Base-by-base conservation (phyloP, 2,329 filamentous ascomycete species). In the Bisporella sp. region DNA sequence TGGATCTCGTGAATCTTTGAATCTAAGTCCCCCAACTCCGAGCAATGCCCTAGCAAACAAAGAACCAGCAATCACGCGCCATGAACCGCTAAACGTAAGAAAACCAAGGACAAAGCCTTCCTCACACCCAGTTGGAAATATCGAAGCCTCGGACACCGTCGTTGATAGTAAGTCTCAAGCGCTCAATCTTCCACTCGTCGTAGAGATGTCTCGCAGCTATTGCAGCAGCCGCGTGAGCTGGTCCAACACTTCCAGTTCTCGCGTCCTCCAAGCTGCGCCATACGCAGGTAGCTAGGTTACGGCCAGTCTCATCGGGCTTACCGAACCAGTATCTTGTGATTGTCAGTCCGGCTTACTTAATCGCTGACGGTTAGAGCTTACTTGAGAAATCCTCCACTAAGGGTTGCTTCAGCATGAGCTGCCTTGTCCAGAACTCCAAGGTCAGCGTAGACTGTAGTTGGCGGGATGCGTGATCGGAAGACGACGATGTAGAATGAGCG, bases 381-480 rank as follows among this genome's bases (percentile, higher is more conserved):
- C 79, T 95, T 95, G 63, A 96, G 70, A 63, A 96, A 78, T 0
- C 89, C 89, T 5, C 90, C 90, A 61, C 82, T 87, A 39, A 77
- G 77, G 13, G 84, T 84, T 9, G 91, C 91, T 66, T 96, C 90
- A 29, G 79, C 75, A 66, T 96, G 90, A 5, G 87, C 87, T 52
- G 81, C 81, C 63, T 84, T 83, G 68, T 96, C 91, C 32, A 96
- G 75, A 30, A 76, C 74, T 40, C 83, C 83, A 39, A 96, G 76
- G 52, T 85, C 75, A 8, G 78, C 78, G 52, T 81, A 81, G 55
- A 89, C 81, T 1, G 84, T 85, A 9, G 74, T 78, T 2, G 77
- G 73, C 37, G 82, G 81, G 50, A 96, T 79, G 56, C 75, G 78
- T 5, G 87, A 92, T 12, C 88, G 79, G 69, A 96, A 96, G 4